Evolutionary conservation across 2,329 filamentous ascomycete species (phyloP), one percentile per base, ranked within the genome.

Genomic region (Bipolaris sorokiniana): DNA sequence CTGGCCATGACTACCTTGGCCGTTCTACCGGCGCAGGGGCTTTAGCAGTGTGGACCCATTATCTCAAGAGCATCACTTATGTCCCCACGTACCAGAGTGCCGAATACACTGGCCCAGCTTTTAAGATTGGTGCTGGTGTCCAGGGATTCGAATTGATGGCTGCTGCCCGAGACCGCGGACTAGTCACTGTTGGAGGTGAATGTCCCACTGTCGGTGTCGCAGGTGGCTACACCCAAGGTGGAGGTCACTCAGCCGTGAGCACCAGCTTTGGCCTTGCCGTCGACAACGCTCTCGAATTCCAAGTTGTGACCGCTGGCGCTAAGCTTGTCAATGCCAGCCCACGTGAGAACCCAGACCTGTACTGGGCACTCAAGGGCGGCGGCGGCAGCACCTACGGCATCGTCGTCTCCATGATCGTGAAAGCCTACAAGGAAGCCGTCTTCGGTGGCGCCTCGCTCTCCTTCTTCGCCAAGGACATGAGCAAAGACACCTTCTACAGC

Each of bases 171-270:
- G 60, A 67, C 28, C 23, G 60, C n/a, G 59, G 58, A 4, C 42
- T 70, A 2, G 57, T 63, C 13, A 62, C 65, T 2, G 48, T 67
- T 7, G 64, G 65, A 16, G 70, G 70, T 1, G 58, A 66, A 7
- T 71, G 67, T 70, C 58, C 67, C 45, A 81, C 77, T 2, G 82
- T 86, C 6, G 83, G 83, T 49, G 62, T 73, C 13, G 67, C 66
- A 15, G 83, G 67, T 18, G 65, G 68, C 16, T 68, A 65, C 37
- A 50, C 59, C 1, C 55, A 63, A 23, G 64, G 81, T 2, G 84
- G 82, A 28, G 84, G 84, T 0, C 82, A 86, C 69, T 81, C 79
- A 9, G 81, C 81, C 5, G 66, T 86, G 40, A 79, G 78, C 16
- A 76, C 76, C 22, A 72, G 78, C 45, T 81, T 80, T 61, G 70